These are phyloP conservation scores for Artemisia tridentata DNA, from an alignment of 129 eudicot genomes.

Conservation along the genomic window DNA sequence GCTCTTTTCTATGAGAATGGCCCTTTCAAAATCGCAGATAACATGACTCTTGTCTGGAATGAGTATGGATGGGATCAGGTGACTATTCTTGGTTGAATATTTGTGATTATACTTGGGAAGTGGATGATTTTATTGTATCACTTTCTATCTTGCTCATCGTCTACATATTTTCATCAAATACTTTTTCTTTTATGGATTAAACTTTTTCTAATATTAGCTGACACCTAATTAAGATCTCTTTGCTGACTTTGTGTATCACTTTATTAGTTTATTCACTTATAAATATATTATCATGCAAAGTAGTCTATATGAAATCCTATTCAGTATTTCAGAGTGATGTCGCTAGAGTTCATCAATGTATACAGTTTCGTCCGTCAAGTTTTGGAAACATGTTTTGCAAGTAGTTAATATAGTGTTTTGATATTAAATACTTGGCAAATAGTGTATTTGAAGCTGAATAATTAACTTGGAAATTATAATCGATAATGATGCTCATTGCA, in stretches of 20 bases:
- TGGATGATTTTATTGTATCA: background rate
- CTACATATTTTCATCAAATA: background rate
- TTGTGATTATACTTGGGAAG: background rate
- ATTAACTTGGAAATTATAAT: background rate
- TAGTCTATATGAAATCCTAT: too few relatives aligned
- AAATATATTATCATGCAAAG: too few relatives aligned
- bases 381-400: background rate
- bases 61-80: constrained; percentile 83
- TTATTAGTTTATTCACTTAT: too few relatives aligned
- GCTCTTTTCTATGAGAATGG: constrained; percentile 80
- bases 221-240: background rate
- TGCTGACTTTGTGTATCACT: too few relatives aligned
- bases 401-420: background rate
- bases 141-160: constrained; percentile 9
- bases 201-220: background rate
- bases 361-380: background rate
- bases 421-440: background rate
- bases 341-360: background rate
- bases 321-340: background rate
- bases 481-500: too few relatives aligned
- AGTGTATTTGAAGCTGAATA: background rate
- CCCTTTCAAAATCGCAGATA: constrained; percentile 47
- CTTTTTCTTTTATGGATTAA: constrained; percentile 2
- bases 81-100: constrained; percentile 10
- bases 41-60: constrained; percentile 59